A percentile compares a stretch with the other conserved stretches of the same genome.
phyloP scores from a whole-genome alignment of 1,284 basidiomycete genomes.

The Ceratobasidium sp. region DNA sequence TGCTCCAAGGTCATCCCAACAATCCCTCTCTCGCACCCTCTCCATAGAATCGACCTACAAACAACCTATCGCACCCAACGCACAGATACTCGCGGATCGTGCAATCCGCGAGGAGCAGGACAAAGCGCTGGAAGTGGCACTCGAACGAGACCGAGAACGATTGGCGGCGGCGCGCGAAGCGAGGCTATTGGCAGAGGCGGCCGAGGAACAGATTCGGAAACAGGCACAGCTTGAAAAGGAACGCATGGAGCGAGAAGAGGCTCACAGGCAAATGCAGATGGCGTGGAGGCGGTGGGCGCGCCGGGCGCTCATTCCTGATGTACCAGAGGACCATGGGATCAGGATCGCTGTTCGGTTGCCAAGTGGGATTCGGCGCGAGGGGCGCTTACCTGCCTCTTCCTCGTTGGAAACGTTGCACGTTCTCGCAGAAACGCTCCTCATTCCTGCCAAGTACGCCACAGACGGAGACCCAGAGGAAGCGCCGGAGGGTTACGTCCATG shows the following conservation, averaged over 20 bases:
- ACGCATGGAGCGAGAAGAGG: conserved; percentile 15
- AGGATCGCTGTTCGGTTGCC: conserved; percentile 36
- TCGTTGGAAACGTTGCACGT: conserved; percentile 19
- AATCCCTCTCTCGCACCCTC: neutral
- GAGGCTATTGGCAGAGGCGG: conserved; percentile 9
- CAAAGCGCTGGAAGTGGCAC: conserved; percentile 5
- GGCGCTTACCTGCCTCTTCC: conserved; percentile 5
- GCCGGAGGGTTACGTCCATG: conserved; percentile 32
- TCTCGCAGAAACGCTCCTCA: conserved; percentile 33
- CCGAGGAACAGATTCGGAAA: conserved; percentile 5
- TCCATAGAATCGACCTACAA: neutral
- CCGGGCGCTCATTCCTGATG: conserved; percentile 16
- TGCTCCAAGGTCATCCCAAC: neutral
- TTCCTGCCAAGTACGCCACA: neutral
- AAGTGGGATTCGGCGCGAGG: conserved; percentile 11
- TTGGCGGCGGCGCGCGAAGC: neutral
- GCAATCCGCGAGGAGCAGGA: conserved; percentile 43
- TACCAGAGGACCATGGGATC: neutral
- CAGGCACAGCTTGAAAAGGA: conserved; percentile 10
- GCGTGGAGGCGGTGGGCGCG: conserved; percentile 43
- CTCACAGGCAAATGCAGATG: conserved; percentile 13
- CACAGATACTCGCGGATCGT: conserved; percentile 26
- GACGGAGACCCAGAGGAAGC: conserved; percentile 31
- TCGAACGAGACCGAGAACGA: conserved; percentile 27
- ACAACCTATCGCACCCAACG: neutral